Percentiles rank a stretch among this genome's conserved stretches.
These are phyloP conservation scores for Calycina herbarum DNA, from an alignment of 2,329 filamentous ascomycete genomes.

Conservation along the genomic window DNA sequence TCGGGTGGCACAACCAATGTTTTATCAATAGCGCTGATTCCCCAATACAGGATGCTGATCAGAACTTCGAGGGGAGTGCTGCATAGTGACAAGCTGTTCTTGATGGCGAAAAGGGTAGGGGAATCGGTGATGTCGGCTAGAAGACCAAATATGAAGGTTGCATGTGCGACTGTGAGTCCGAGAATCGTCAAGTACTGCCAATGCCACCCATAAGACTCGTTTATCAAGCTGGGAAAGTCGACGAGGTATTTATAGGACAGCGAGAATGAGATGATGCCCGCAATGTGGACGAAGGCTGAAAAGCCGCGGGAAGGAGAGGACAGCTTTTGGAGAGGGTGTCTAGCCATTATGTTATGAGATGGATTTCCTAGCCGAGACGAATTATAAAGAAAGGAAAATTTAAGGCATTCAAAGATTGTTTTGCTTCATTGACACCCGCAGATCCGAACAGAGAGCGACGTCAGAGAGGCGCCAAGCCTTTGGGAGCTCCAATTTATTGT, in stretches of 20 bases:
- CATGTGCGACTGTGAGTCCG: conserved; percentile 60
- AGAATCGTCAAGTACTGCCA: conserved; percentile 68
- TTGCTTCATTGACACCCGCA: neutral
- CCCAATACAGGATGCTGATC: conserved; percentile 74
- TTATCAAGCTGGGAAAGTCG: conserved; percentile 52
- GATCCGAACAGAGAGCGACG: neutral
- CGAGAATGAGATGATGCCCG: conserved; percentile 53
- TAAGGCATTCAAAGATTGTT: neutral
- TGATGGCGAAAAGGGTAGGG: conserved; percentile 58
- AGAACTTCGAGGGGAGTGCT: conserved; percentile 70
- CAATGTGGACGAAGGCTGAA: conserved; percentile 62
- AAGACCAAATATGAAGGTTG: conserved; percentile 61
- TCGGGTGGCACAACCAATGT: conserved; percentile 53
- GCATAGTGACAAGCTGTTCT: conserved; percentile 66
- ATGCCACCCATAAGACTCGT: conserved; percentile 57
- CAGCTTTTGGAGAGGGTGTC: conserved; percentile 65
- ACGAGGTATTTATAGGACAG: conserved; percentile 54
- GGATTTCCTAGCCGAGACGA: neutral
- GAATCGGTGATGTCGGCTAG: conserved; percentile 64
- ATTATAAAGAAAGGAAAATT: neutral
- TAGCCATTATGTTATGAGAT: conserved; percentile 39
- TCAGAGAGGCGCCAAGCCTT: conserved; percentile 1
- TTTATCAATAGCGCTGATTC: conserved; percentile 57
- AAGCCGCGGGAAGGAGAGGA: conserved; percentile 62
- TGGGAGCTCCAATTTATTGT: neutral